These are phyloP conservation scores for Inosperma sp. DNA, from an alignment of 768 basidiomycete genomes.

Conservation along the genomic window DNA sequence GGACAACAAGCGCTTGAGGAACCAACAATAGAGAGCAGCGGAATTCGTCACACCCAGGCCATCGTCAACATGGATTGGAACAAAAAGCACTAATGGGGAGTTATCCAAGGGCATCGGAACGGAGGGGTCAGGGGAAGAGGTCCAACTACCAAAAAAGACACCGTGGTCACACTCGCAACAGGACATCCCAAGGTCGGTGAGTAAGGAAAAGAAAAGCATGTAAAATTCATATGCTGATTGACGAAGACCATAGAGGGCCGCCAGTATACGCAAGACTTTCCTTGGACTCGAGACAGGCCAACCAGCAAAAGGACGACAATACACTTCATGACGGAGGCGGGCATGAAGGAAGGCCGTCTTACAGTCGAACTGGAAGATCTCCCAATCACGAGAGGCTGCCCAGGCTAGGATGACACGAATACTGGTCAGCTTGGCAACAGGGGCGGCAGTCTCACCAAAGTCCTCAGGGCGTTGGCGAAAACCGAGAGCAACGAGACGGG, in stretches of 20 bases:
- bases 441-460: conserved; percentile 33
- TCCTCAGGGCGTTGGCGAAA: conserved; percentile 30
- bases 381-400: conserved; percentile 18
- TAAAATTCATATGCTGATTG: conserved; percentile 27
- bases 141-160: conserved; percentile 19
- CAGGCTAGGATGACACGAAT: conserved; percentile 24
- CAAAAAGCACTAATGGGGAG: conserved; percentile 5
- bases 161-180: conserved; percentile 25
- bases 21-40: not conserved
- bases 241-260: conserved; percentile 33
- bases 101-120: conserved; percentile 17
- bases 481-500: conserved; percentile 24
- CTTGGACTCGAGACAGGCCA: conserved; percentile 15
- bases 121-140: conserved; percentile 15
- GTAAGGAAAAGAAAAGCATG: conserved; percentile 2
- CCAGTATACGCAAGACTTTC: conserved; percentile 14
- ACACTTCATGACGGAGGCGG: conserved; percentile 17
- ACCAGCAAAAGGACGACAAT: conserved; percentile 18
- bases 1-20: not conserved
- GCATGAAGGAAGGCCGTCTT: conserved; percentile 28
- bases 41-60: not conserved
- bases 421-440: conserved; percentile 22
- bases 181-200: conserved; percentile 10
- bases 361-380: conserved; percentile 25
- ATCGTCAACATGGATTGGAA: conserved; percentile 8